These are phyloP conservation scores for Rhizopogon salebrosus DNA, from an alignment of 768 basidiomycete genomes.

Conservation along the genomic window DNA sequence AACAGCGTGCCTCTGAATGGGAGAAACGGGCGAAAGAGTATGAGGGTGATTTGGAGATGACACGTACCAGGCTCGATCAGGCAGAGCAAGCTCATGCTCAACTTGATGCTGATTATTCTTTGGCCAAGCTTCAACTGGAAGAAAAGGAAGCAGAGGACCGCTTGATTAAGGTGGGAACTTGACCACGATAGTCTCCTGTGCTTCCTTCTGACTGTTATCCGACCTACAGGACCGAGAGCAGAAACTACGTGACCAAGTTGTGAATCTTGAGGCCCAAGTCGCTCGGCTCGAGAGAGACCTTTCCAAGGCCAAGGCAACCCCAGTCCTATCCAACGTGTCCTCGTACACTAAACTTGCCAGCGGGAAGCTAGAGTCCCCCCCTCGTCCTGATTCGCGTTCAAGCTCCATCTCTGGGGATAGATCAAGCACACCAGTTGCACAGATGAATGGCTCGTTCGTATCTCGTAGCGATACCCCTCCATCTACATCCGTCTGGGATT, in stretches of 20 bases:
- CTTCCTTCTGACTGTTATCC: conserved; percentile 2
- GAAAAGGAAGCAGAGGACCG: conserved; percentile 71
- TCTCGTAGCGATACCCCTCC: conserved; percentile 45
- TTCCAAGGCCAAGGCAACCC: conserved; percentile 36
- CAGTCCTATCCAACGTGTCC: conserved; percentile 26
- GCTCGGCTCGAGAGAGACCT: conserved; percentile 55
- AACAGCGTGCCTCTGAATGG: conserved; percentile 79
- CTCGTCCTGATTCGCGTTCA: conserved; percentile 71
- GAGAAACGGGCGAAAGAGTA: conserved; percentile 71
- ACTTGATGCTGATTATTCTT: conserved; percentile 65
- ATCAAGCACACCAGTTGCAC: conserved; percentile 46
- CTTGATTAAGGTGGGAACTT: conserved; percentile 49
- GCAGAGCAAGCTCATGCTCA: conserved; percentile 59
- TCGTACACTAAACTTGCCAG: conserved; percentile 34
- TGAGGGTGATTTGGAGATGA: conserved; percentile 57
- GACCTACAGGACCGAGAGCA: conserved; percentile 59
- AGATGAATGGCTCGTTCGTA: conserved; percentile 21
- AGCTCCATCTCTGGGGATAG: conserved; percentile 53
- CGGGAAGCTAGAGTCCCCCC: conserved; percentile 34
- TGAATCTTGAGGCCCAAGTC: conserved; percentile 55
- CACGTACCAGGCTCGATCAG: conserved; percentile 58
- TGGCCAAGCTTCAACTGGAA: conserved; percentile 67
- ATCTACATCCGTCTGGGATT: conserved; percentile 60
- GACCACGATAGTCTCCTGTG: neutral
- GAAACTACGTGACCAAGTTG: conserved; percentile 63